Evolutionary conservation across 2,329 filamentous ascomycete species (phyloP), one percentile per base, ranked within the genome.

Genomic region (Xylariaceae sp.): DNA sequence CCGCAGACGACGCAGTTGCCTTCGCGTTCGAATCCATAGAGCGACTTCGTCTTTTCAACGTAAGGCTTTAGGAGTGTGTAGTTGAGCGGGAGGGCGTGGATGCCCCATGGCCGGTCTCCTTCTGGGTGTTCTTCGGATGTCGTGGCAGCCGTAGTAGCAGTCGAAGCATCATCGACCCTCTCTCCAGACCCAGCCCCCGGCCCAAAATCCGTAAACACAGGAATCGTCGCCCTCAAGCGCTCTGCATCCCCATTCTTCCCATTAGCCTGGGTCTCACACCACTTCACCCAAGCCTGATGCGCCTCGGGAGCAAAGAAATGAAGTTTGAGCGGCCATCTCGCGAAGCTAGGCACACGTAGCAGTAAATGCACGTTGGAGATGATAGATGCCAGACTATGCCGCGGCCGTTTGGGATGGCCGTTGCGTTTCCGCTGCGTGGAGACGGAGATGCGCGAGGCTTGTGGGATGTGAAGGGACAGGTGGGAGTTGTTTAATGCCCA

Each of bases 401-500:
- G 65, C 6, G 85, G 82, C 22, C 80, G 73, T 37, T 70, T 76
- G 4, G 79, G 77, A 14, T 72, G 76, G 10, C 77, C 75, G 25
- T 72, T 77, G 40, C 67, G 67, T 62, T 79, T 83, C 40, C 61
- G 70, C 42, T 67, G 64, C 0, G 69, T 78, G 57, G 77, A 65
- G 38, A 74, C 61, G 2, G 76, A 71, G 27, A 87, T 71, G n/a
- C 83, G 75, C 33, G 80, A 75, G 23, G 77, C 73, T 11, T 75
- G 67, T 11, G 85, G 77, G 46, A 95, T 89, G 62, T 95, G 90
- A 25, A 85, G 72, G 5, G 91, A 91, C 25, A 85, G 65, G 61
- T 93, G 86, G 2, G 90, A 81, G 62, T 97, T 90, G 54, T 88
- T 88, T 75, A 94, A 85, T 32, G 92, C 91, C 92, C 92, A 96